Conservation (phyloP, 306 rosid genomes). For the Cucumis cinereus region DNA sequence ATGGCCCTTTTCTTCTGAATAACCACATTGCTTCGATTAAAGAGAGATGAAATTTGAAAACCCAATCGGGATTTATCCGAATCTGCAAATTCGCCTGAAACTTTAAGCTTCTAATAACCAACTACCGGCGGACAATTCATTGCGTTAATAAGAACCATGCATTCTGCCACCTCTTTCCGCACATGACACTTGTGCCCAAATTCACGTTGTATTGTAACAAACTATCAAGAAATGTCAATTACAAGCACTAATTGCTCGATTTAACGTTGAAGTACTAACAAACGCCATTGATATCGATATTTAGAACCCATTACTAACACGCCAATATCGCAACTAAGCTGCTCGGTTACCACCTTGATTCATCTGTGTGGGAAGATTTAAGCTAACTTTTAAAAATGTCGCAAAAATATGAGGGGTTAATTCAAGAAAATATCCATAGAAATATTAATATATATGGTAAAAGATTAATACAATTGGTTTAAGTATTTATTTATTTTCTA, state of each 20-base stretch:
- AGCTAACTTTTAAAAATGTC: too few species aligned
- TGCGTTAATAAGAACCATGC: background rate
- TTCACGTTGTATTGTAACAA: background rate
- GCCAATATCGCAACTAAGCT: too few species aligned
- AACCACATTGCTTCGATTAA: constrained; percentile 36
- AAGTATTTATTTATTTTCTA: too few species aligned
- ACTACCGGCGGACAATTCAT: background rate
- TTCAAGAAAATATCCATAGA: too few species aligned
- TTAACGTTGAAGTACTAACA: background rate
- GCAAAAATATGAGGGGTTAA: too few species aligned
- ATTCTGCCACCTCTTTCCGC: background rate
- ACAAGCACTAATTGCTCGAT: background rate
- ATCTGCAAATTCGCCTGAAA: background rate
- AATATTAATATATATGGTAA: too few species aligned
- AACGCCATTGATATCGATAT: too few species aligned
- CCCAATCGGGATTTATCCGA: too few species aligned
- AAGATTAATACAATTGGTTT: too few species aligned
- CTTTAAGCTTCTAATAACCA: background rate
- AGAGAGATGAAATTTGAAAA: background rate
- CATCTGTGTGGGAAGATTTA: too few species aligned
- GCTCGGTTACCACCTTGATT: too few species aligned
- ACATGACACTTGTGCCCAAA: background rate
- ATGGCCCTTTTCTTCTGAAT: constrained; percentile 42
- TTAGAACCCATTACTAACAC: too few species aligned
- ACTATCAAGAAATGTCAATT: background rate